Percentiles rank a stretch among this genome's conserved stretches.
Conservation (phyloP, 768 basidiomycete genomes). For the Lactarius deliciosus region DNA sequence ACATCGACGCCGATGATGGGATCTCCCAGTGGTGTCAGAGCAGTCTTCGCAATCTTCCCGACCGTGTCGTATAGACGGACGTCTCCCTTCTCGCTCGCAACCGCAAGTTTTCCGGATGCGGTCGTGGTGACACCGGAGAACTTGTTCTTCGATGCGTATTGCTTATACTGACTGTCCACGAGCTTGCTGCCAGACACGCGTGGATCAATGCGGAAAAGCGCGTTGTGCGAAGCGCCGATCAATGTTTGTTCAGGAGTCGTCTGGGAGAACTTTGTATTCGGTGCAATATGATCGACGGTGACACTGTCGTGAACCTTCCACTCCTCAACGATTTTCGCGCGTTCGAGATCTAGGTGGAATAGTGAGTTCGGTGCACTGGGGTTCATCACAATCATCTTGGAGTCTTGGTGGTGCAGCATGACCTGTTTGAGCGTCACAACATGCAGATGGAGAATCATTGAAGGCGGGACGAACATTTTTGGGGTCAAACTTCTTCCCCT, state of each 20-base stretch:
- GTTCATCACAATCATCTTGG: slow-evolving; percentile 92
- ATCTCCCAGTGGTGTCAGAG: slow-evolving; percentile 91
- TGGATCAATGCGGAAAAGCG: slow-evolving; percentile 96
- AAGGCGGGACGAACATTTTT: slow-evolving; percentile 58
- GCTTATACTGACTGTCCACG: slow-evolving; percentile 93
- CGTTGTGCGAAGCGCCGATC: slow-evolving; percentile 90
- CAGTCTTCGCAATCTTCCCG: slow-evolving; percentile 99
- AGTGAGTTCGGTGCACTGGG: slow-evolving; percentile 76
- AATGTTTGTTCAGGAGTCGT: slow-evolving; percentile 91
- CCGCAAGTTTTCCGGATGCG: slow-evolving; percentile 79
- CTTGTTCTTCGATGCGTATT: slow-evolving; percentile 92
- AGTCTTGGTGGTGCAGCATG: slow-evolving; percentile 96
- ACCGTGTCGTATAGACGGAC: slow-evolving; percentile 92
- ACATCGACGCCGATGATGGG: slow-evolving; percentile 95
- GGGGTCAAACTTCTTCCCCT: slow-evolving; percentile 84
- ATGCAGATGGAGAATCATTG: slow-evolving; percentile 8
- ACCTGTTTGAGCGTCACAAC: slow-evolving; percentile 49
- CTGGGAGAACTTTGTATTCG: slow-evolving; percentile 92
- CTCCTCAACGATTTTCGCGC: slow-evolving; percentile 95
- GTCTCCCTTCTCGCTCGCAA: slow-evolving; percentile 96
- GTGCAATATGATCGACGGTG: slow-evolving; percentile 84
- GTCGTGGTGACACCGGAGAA: slow-evolving; percentile 94
- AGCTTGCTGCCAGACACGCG: slow-evolving; percentile 90
- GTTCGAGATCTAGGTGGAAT: slow-evolving; percentile 89
- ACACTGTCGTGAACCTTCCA: slow-evolving; percentile 96